A percentile compares a stretch with the other conserved stretches of the same genome.
These are phyloP conservation scores for Trichosanthes cucumerina DNA, from an alignment of 306 rosid genomes.

Conservation along the genomic window DNA sequence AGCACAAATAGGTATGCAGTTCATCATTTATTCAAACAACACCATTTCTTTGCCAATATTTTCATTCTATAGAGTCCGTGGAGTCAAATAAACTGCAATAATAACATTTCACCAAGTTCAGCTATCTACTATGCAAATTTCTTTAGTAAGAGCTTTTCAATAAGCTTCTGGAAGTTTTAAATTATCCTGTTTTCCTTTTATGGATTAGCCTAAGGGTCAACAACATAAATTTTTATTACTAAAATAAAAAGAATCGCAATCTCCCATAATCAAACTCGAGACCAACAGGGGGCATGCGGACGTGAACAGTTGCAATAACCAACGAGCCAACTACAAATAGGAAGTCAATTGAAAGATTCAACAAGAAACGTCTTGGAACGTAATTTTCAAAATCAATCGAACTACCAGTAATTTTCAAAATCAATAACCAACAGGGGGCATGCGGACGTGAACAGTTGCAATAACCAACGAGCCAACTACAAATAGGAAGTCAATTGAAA, in stretches of 20 bases:
- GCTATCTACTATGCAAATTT: background rate
- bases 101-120: background rate
- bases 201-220: background rate
- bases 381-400: constrained; percentile 2
- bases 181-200: background rate
- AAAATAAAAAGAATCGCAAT: too few relatives aligned
- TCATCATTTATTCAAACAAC: constrained; percentile 5
- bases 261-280: too few relatives aligned
- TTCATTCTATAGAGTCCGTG: background rate
- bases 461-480: too few relatives aligned
- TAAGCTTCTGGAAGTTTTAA: background rate
- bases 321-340: too few relatives aligned
- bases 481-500: background rate
- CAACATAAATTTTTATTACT: background rate
- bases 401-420: background rate
- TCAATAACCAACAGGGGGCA: too few relatives aligned
- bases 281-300: too few relatives aligned
- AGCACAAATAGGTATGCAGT: background rate
- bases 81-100: background rate
- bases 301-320: too few relatives aligned
- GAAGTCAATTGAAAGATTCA: background rate
- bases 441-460: too few relatives aligned
- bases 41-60: background rate
- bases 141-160: background rate
- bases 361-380: background rate